Conservation (phyloP, 2,329 filamentous ascomycete species). For the Dissoconium aciculare region DNA sequence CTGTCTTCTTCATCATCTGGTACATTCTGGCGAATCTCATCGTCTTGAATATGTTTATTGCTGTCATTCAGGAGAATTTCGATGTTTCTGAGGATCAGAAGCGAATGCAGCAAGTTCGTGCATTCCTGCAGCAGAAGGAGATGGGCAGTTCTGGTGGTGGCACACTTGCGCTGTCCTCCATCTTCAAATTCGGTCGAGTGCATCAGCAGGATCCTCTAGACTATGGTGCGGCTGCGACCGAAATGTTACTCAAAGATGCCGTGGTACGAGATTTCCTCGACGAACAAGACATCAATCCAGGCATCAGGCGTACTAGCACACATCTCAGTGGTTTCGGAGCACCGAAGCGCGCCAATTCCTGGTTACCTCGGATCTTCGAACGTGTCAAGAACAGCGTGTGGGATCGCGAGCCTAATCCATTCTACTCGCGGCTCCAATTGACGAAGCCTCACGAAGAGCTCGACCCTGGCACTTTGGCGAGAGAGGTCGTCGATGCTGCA, state of each 20-base stretch:
- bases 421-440: constrained; percentile 70
- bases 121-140: constrained; percentile 84
- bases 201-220: constrained; percentile 69
- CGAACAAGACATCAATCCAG: constrained; percentile 35
- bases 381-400: constrained; percentile 18
- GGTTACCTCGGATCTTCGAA: constrained; percentile 13
- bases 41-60: constrained; percentile 99
- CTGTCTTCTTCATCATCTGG: constrained; percentile 83
- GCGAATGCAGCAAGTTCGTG: constrained; percentile 86
- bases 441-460: constrained; percentile 58
- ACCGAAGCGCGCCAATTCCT: constrained; percentile 1
- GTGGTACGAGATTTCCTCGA: constrained; percentile 92
- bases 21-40: constrained; percentile 93
- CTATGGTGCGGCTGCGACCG: constrained; percentile 79
- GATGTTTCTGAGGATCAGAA: constrained; percentile 98
- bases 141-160: constrained; percentile 49
- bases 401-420: constrained; percentile 68
- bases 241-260: constrained; percentile 92
- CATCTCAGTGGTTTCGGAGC: constrained; percentile 3
- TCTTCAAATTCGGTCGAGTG: constrained; percentile 47
- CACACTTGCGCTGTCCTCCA: constrained; percentile 58
- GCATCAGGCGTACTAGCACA: constrained; percentile 9
- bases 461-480: constrained; percentile 76
- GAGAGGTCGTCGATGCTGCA: constrained; percentile 72
- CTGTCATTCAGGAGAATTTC: constrained; percentile 98